phyloP scores from a whole-genome alignment of 1,284 basidiomycete genomes.

The Heterobasidion annosum region DNA sequence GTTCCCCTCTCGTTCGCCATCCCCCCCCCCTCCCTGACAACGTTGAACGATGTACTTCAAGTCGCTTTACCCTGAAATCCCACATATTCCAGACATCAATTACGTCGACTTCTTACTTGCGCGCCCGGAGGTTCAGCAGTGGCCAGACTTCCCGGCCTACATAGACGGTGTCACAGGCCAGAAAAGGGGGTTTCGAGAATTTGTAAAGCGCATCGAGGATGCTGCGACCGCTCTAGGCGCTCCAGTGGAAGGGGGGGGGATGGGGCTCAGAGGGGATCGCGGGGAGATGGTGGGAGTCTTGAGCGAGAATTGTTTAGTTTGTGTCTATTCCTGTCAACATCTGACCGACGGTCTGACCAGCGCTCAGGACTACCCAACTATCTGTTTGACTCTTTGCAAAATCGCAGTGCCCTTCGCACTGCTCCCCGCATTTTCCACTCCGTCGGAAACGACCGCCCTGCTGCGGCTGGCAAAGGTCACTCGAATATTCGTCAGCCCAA shows the following conservation, averaged over 20 bases:
- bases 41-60: not conserved
- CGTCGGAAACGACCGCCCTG: constrained; percentile 53
- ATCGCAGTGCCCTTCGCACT: constrained; percentile 53
- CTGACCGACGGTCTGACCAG: not conserved
- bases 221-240: constrained; percentile 49
- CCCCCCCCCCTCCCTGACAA: too few species aligned
- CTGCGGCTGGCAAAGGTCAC: constrained; percentile 45
- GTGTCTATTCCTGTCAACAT: not conserved
- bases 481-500: constrained; percentile 52
- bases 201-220: constrained; percentile 40
- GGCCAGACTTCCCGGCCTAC: constrained; percentile 46
- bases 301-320: constrained; percentile 58
- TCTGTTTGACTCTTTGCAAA: constrained; percentile 47
- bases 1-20: not conserved
- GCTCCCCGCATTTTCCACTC: constrained; percentile 57
- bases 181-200: constrained; percentile 35
- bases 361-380: constrained; percentile 51
- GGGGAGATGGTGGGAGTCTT: constrained; percentile 60
- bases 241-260: constrained; percentile 37
- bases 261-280: constrained; percentile 37
- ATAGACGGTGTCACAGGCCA: constrained; percentile 48
- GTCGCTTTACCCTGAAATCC: not conserved
- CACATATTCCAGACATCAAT: constrained; percentile 28
- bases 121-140: constrained; percentile 38
- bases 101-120: constrained; percentile 47